phyloP scores from a whole-genome alignment of 371 early-diverging fungal genomes.

The Mucor irregularis region DNA sequence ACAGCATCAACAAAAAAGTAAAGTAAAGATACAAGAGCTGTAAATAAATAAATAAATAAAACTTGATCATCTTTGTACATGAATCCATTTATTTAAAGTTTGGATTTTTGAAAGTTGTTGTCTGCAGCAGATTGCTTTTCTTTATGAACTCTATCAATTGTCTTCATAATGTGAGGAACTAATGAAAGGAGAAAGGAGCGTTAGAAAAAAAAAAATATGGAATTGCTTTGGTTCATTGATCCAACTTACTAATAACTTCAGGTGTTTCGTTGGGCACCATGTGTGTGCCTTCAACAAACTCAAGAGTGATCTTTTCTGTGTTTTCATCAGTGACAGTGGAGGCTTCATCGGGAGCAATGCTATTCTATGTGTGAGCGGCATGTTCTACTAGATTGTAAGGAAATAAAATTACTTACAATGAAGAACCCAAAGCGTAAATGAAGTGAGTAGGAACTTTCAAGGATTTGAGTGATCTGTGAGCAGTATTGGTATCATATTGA shows the following conservation, averaged over 20 bases:
- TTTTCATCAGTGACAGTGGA: background rate
- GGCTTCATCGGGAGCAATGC: slow-evolving; percentile 6
- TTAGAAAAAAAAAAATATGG: background rate
- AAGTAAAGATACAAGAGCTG: slow-evolving; percentile 13
- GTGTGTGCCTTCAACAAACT: slow-evolving; percentile 33
- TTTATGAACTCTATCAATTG: slow-evolving; percentile 6
- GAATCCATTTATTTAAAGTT: slow-evolving; percentile 6
- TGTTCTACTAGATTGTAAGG: too few species aligned
- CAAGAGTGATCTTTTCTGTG: slow-evolving; percentile 8
- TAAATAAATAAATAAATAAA: too few species aligned
- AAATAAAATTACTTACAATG: slow-evolving; percentile 30
- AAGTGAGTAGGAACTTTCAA: slow-evolving; percentile 21
- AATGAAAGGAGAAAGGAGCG: background rate
- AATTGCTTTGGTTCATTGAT: too few species aligned
- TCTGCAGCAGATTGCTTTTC: background rate
- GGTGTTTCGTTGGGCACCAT: slow-evolving; percentile 38
- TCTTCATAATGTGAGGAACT: slow-evolving; percentile 20
- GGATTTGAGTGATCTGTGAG: background rate
- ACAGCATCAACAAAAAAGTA: slow-evolving; percentile 1
- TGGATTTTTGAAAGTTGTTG: background rate
- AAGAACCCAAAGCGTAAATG: slow-evolving; percentile 16
- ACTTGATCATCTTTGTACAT: too few species aligned
- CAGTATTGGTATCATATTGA: slow-evolving; percentile 14
- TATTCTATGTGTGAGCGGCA: too few species aligned
- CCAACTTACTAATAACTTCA: slow-evolving; percentile 30